Evolutionary conservation across 139 green algal species (phyloP).

Genomic region (Limnomonas spitsbergensis): DNA sequence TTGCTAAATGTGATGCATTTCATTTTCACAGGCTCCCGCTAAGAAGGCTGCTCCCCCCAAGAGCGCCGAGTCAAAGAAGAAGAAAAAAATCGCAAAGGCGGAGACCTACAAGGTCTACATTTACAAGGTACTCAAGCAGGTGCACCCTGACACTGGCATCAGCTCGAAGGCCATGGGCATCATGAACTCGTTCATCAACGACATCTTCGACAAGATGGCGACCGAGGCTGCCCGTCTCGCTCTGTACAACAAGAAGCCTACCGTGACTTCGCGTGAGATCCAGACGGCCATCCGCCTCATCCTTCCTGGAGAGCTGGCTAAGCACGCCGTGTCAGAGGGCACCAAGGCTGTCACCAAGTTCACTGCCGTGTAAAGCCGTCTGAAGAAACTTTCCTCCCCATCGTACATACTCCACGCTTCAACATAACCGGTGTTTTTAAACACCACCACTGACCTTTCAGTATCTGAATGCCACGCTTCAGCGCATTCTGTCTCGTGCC

Average conservation of each 20-base stretch:
- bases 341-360: constrained; percentile 94
- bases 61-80: constrained; percentile 28
- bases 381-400: neutral
- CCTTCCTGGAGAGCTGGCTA: constrained; percentile 21
- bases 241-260: constrained; percentile 92
- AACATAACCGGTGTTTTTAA: constrained; percentile 28
- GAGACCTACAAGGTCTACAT: constrained; percentile 75
- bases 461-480: too few relatives aligned
- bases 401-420: neutral
- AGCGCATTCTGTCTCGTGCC: too few relatives aligned
- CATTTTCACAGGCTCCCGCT: too few relatives aligned
- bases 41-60: constrained; percentile 25
- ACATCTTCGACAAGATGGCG: constrained; percentile 90
- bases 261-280: constrained; percentile 84
- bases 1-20: too few relatives aligned
- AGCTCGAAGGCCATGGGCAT: constrained; percentile 93
- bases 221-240: constrained; percentile 66
- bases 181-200: constrained; percentile 96
- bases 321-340: constrained; percentile 38
- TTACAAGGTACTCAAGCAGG: constrained; percentile 88
- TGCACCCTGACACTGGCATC: constrained; percentile 93
- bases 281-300: constrained; percentile 82
- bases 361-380: constrained; percentile 63
- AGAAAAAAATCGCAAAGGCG: constrained; percentile 59
- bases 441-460: constrained; percentile 21